Evolutionary conservation across 2,329 filamentous ascomycete species (phyloP).

Genomic region (Apiospora malaysiana): DNA sequence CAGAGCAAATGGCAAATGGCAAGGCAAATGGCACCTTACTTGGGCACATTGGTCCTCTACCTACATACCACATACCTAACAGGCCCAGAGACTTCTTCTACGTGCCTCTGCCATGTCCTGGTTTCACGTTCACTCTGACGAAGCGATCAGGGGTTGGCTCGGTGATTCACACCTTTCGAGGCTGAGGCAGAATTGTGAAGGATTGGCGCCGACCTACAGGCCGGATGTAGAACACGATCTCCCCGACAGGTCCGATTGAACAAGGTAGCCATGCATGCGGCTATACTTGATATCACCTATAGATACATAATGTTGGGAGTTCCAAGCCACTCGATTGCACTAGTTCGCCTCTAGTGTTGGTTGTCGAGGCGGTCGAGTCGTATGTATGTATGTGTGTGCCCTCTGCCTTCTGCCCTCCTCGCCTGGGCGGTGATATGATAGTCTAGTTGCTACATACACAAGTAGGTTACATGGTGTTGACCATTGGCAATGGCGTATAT

Average conservation of each 20-base stretch:
- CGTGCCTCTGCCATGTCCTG: neutral
- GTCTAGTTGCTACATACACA: neutral
- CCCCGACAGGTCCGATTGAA: constrained; percentile 19
- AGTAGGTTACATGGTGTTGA: constrained; percentile 2
- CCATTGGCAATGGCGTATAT: neutral
- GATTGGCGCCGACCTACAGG: constrained; percentile 11
- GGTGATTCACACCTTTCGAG: constrained; percentile 16
- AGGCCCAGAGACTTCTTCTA: neutral
- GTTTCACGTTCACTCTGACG: neutral
- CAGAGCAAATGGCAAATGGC: neutral
- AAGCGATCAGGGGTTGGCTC: constrained; percentile 14
- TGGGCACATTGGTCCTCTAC: neutral
- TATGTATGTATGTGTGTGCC: neutral
- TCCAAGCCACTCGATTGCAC: neutral
- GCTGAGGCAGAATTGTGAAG: constrained; percentile 3
- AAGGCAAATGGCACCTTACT: neutral
- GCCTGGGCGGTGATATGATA: neutral
- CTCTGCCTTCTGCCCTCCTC: neutral
- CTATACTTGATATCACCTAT: constrained; percentile 10
- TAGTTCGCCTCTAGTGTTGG: constrained; percentile 3
- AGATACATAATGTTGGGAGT: neutral
- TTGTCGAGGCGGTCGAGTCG: neutral
- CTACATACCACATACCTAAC: neutral
- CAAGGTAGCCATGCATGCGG: constrained; percentile 9
- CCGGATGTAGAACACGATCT: constrained; percentile 16